Percentiles rank a stretch among this genome's conserved stretches.
These are phyloP conservation scores for Spinacia oleracea DNA, from an alignment of 179 eudicot species.

Conservation along the genomic window DNA sequence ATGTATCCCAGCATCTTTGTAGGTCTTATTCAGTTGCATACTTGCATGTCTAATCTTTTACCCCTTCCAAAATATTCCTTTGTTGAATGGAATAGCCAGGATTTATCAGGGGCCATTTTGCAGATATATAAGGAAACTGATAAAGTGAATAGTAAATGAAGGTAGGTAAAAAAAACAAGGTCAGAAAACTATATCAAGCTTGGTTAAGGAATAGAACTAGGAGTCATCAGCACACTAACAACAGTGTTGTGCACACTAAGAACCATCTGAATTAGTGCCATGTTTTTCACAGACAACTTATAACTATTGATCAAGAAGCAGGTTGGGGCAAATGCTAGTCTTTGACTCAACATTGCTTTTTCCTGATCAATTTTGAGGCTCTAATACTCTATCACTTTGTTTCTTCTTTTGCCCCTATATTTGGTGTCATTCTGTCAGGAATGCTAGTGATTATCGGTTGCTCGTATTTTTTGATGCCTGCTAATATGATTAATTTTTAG, in stretches of 20 bases:
- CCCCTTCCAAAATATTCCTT: background rate
- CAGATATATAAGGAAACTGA: too few relatives aligned
- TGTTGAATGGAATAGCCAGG: background rate
- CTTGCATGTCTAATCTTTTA: background rate
- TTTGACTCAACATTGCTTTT: background rate
- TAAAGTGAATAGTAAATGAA: too few relatives aligned
- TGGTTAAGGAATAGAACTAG: background rate
- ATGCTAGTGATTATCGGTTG: background rate
- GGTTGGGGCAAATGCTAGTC: background rate
- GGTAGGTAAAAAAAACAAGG: too few relatives aligned
- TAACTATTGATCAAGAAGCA: background rate
- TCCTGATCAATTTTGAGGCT: background rate
- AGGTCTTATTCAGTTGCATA: background rate
- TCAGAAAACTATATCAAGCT: background rate
- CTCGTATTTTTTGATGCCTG: background rate
- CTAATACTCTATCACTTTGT: background rate
- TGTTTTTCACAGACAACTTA: background rate
- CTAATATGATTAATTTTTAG: background rate
- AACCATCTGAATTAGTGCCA: background rate
- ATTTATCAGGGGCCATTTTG: background rate
- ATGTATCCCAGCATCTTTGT: background rate
- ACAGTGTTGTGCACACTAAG: background rate
- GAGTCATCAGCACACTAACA: background rate
- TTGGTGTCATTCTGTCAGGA: background rate
- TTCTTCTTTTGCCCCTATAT: background rate